Percentiles rank a stretch among this genome's conserved stretches.
phyloP scores from a whole-genome alignment of 768 basidiomycete genomes.

The Pulveroboletus sp. region DNA sequence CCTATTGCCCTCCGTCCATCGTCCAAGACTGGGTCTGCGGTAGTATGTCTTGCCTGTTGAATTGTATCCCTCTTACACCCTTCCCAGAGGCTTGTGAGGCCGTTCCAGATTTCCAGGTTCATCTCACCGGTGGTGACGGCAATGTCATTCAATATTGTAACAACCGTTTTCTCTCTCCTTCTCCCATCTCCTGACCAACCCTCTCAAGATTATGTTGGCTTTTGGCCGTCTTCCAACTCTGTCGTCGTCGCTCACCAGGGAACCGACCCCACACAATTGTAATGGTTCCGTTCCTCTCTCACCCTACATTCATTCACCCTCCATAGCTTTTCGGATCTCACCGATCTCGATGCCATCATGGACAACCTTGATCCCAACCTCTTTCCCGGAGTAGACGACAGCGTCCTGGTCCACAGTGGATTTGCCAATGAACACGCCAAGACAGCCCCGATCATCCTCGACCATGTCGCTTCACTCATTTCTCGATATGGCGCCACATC shows the following conservation, averaged over 20 bases:
- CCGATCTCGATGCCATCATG: slow-evolving; percentile 43
- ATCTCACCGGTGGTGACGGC: slow-evolving; percentile 49
- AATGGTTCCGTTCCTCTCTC: slow-evolving; percentile 11
- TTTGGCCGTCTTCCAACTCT: slow-evolving; percentile 46
- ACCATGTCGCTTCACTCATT: slow-evolving; percentile 41
- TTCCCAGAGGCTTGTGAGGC: slow-evolving; percentile 33
- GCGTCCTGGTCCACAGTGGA: slow-evolving; percentile 48
- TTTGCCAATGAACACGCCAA: slow-evolving; percentile 49
- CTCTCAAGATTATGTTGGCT: slow-evolving; percentile 50
- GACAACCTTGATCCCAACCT: slow-evolving; percentile 40
- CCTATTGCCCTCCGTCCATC: slow-evolving; percentile 44
- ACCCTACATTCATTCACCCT: neutral
- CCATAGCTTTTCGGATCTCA: slow-evolving; percentile 46
- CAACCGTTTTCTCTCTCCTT: slow-evolving; percentile 1
- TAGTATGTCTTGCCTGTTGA: slow-evolving; percentile 19
- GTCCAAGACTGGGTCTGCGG: slow-evolving; percentile 44
- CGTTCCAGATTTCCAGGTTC: slow-evolving; percentile 36
- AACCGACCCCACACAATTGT: slow-evolving; percentile 56
- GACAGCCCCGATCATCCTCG: slow-evolving; percentile 43
- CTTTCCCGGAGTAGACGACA: slow-evolving; percentile 50
- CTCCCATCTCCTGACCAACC: neutral
- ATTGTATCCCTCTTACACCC: neutral
- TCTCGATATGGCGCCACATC: slow-evolving; percentile 33
- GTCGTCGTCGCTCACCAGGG: slow-evolving; percentile 62
- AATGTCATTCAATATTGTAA: slow-evolving; percentile 45